Base-by-base conservation (phyloP, 1,139 yeast genomes). In the Zhuliangozyma blackwelliae region DNA sequence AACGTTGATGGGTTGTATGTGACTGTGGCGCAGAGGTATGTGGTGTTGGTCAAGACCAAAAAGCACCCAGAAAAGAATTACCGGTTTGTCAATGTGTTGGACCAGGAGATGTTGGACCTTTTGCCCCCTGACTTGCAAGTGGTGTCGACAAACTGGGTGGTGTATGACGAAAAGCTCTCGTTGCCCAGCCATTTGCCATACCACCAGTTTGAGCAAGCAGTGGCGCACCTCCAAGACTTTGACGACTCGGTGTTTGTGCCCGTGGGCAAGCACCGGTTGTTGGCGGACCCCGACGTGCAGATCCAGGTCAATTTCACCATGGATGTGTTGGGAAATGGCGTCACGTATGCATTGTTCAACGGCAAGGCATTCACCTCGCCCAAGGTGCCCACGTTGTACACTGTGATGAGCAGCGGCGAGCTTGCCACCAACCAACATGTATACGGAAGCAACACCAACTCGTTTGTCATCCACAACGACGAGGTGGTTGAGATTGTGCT, bases 271-370 rank as follows among this genome's bases (percentile, higher is more conserved):
- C 63, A 58, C 41, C 77, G 71, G 38, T 54, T 78, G 25, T 70
- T 66, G 28, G 82, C 76, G 29, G 86, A 82, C 16, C 77, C 87
- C 10, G 96, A 87, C 55, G 69, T 75, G 50, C 70, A 70, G 38
- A 71, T 89, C 47, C 72, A 74, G 10, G 63, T 90, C 31, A 78
- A 79, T 48, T 86, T 90, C 43, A 57, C 64, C 29, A 88, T 89
- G 95, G 81, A 81, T 57, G 85, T 84, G 63, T 70, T 90, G 57
- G 75, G 71, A 32, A 71, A 87, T 57, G 97, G 97, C 60, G 70
- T 84, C 41, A 87, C 85, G 63, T 90, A 89, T 56, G 96, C 97
- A 8, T 81, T 89, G 63, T 87, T 90, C 79, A 87, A 89, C 69
- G 81, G 84, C 57, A 69, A 82, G 47, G 72, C 95, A n/a, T 90